Evolutionary conservation across 768 basidiomycete species (phyloP).

Genomic region (Lentinula sp.): DNA sequence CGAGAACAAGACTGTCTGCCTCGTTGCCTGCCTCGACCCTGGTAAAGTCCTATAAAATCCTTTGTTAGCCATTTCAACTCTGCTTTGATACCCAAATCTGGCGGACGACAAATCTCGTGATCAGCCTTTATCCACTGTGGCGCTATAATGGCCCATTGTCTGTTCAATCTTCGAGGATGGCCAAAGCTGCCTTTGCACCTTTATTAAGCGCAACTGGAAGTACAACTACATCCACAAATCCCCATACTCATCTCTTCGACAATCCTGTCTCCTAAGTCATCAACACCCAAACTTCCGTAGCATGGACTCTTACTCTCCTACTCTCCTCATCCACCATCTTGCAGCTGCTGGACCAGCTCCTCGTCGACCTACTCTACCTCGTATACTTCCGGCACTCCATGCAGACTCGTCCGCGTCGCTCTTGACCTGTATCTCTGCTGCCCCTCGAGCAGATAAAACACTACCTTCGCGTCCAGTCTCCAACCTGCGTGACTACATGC

Average conservation of each 20-base stretch:
- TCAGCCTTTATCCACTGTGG: not conserved
- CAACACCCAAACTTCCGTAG: not conserved
- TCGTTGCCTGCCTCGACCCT: not conserved
- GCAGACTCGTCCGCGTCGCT: not conserved
- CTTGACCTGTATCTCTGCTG: not conserved
- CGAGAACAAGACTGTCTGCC: not conserved
- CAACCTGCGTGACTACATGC: conserved; percentile 1
- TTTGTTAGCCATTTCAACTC: not conserved
- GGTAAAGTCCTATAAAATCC: not conserved
- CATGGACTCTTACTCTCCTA: not conserved
- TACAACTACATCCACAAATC: not conserved
- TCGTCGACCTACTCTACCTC: not conserved
- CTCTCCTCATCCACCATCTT: not conserved
- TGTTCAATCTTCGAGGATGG: not conserved
- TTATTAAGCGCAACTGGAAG: not conserved
- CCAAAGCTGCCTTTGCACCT: not conserved
- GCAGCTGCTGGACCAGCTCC: not conserved
- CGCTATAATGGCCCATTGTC: not conserved
- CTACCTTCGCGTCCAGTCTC: not conserved
- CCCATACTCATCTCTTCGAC: not conserved
- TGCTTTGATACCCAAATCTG: not conserved
- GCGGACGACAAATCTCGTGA: not conserved
- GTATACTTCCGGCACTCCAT: not conserved
- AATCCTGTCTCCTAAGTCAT: not conserved
- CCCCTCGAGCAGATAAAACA: not conserved